Conservation (phyloP, 2,329 filamentous ascomycete species). For the Xylaria hypoxylon region DNA sequence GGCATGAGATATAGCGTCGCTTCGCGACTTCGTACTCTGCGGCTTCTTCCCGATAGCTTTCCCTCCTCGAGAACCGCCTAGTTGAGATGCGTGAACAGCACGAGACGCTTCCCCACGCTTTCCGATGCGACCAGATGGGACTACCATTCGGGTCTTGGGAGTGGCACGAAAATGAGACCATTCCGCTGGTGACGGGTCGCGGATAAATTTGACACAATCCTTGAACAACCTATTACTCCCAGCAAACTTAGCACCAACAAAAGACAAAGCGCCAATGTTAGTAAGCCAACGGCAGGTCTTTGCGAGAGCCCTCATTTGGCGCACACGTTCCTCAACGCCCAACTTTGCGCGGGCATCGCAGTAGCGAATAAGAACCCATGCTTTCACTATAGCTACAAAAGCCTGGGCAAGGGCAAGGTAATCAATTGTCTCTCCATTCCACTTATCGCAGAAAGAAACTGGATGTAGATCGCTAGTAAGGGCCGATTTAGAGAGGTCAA, state of each 20-base stretch:
- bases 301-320: conserved; percentile 70
- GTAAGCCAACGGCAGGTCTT: conserved; percentile 70
- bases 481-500: conserved; percentile 55
- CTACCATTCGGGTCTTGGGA: conserved; percentile 54
- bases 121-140: conserved; percentile 48
- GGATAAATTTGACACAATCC: conserved; percentile 69
- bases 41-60: conserved; percentile 33
- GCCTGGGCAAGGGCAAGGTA: conserved; percentile 68
- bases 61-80: conserved; percentile 32
- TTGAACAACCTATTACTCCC: conserved; percentile 65
- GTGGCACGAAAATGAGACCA: conserved; percentile 67
- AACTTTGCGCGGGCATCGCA: conserved; percentile 69
- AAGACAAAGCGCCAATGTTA: conserved; percentile 65
- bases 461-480: conserved; percentile 62
- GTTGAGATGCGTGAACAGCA: conserved; percentile 42
- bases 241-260: conserved; percentile 66
- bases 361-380: conserved; percentile 69
- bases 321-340: conserved; percentile 64
- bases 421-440: conserved; percentile 70
- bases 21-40: conserved; percentile 24
- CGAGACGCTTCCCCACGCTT: conserved; percentile 48
- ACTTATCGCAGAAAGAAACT: conserved; percentile 66
- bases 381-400: conserved; percentile 67
- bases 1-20: conserved; percentile 19
- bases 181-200: conserved; percentile 67